A percentile compares a stretch with the other conserved stretches of the same genome.
Evolutionary conservation across 768 basidiomycete species (phyloP).

Genomic region (Psilocybe tampanensis): DNA sequence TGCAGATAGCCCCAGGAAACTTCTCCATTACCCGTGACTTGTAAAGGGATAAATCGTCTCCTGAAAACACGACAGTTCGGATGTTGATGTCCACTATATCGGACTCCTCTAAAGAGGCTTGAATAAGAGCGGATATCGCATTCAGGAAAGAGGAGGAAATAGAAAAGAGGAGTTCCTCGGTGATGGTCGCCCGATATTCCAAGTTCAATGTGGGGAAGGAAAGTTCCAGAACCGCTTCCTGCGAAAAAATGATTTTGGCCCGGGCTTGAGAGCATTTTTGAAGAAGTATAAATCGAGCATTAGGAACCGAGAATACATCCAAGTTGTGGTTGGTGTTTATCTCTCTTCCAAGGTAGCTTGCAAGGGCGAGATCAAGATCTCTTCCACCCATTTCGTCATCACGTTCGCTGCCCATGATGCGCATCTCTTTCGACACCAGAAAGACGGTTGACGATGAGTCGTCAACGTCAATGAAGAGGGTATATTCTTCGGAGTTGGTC

Average conservation of each 20-base stretch:
- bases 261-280: neutral
- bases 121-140: neutral
- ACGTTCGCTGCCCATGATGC: neutral
- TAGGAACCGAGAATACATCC: neutral
- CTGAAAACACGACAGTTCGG: neutral
- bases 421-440: neutral
- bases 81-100: neutral
- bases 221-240: neutral
- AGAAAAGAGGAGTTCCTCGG: neutral
- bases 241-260: neutral
- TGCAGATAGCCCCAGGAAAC: neutral
- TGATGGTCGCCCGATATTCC: neutral
- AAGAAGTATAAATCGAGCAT: neutral
- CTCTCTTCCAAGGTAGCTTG: neutral
- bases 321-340: neutral
- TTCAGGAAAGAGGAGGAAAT: neutral
- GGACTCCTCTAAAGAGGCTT: neutral
- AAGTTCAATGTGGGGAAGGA: neutral
- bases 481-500: neutral
- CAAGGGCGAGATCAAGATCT: slow-evolving; percentile 1
- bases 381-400: neutral
- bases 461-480: neutral
- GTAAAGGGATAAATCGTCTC: neutral
- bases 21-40: slow-evolving; percentile 3
- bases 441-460: neutral